Evolutionary conservation across 345 rosid genomes (phyloP).

Genomic region (Eucalyptus polyanthemos): DNA sequence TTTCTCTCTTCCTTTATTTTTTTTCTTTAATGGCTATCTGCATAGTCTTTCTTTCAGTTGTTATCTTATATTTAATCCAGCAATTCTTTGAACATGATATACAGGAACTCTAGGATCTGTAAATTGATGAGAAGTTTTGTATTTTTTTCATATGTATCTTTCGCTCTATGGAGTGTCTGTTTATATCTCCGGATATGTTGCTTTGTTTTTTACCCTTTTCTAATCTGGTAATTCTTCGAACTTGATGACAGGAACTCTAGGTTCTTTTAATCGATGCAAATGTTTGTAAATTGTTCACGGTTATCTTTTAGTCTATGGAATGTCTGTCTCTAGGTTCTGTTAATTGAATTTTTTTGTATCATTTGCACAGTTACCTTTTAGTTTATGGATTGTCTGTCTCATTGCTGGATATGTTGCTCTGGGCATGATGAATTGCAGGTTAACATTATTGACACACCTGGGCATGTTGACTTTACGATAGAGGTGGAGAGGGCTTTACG

Average conservation of each 20-base stretch:
- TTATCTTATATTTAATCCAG: neutral
- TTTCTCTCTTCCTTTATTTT: neutral
- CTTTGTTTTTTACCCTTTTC: neutral
- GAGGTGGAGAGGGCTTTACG: conserved; percentile 99
- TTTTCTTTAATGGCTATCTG: neutral
- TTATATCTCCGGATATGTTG: neutral
- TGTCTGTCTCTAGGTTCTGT: neutral
- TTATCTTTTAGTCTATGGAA: neutral
- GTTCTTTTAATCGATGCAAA: neutral
- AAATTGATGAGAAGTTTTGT: neutral
- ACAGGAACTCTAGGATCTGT: neutral
- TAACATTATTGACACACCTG: conserved; percentile 96
- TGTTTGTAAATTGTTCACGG: neutral
- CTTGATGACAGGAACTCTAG: neutral
- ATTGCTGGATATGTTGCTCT: neutral
- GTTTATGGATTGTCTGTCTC: neutral
- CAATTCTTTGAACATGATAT: neutral
- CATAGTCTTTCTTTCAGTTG: neutral
- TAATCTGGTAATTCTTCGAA: neutral
- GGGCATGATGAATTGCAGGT: conserved; percentile 21
- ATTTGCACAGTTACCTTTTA: neutral
- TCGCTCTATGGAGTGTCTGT: neutral
- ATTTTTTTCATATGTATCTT: neutral
- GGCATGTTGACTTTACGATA: conserved; percentile 96
- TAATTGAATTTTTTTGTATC: neutral